Base-by-base conservation (phyloP, 495 filamentous ascomycete genomes). In the Parathielavia hyrcaniae region DNA sequence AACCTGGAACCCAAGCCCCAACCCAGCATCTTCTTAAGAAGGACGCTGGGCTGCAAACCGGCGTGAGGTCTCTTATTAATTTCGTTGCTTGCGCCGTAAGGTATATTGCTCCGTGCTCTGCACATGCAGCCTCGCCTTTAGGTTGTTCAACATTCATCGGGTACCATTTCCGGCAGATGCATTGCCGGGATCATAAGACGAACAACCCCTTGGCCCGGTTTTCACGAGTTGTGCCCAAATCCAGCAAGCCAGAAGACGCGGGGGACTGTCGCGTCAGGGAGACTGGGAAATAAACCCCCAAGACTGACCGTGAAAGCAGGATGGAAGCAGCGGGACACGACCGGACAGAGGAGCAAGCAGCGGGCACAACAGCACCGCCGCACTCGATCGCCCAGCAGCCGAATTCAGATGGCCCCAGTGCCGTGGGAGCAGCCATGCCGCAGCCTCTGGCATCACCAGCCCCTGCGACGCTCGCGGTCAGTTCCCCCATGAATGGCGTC, bases 331-430 rank as follows among this genome's bases (percentile, higher is more conserved):
- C 23, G n/a, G 17, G 9, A 35, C 47, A 60, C 43, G 36, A 7
- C 36, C 44, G 36, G 19, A 9, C 50, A 12, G 14, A 3, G 43
- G 59, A 50, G 23, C 39, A 39, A 23, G 9, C 54, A 51, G 39
- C 22, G n/a, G 36, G 30, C 17, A 53, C 40, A 45, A 9, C 58
- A 52, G n/a, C 35, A 35, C 43, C 38, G 16, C 60, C 36, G 39
- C 13, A 23, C 36, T 20, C 48, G 19, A 39, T 2, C 7, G 16
- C 43, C 12, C 38, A 38, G 48, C 57, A 44, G 36, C 48, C 17
- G 59, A 23, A 6, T 13, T 11, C 41, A 14, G 52, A 52, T 49
- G 63, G 32, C 36, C 48, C 64, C 20, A 59, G 48, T 40, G 49
- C 55, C 14, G 56, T 53, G 53, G 47, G 39, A 23, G 53, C 59